Percentiles rank a stretch among this genome's conserved stretches.
These are phyloP conservation scores for Hura crepitans DNA, from an alignment of 441 rosid genomes.

Conservation along the genomic window DNA sequence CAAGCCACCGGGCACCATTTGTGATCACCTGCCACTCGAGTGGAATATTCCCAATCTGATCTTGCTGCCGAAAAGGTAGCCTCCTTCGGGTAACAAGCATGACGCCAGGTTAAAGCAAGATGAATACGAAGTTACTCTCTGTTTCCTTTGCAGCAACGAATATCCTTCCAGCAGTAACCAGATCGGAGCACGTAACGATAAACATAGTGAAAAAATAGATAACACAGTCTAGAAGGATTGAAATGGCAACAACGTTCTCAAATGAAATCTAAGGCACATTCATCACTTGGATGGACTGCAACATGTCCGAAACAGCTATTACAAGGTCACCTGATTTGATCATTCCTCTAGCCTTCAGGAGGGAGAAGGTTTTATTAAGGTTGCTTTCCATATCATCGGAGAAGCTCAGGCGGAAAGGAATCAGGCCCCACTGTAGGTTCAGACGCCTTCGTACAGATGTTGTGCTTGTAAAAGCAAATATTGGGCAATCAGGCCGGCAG, in stretches of 20 bases:
- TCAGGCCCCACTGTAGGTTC: slow-evolving; percentile 95
- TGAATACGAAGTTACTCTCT: not conserved
- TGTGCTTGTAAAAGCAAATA: slow-evolving; percentile 80
- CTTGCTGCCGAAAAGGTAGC: not conserved
- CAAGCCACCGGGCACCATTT: slow-evolving; percentile 9
- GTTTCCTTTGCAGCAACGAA: slow-evolving; percentile 5
- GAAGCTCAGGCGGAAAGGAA: slow-evolving; percentile 90
- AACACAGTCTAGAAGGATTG: slow-evolving; percentile 8
- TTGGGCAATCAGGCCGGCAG: slow-evolving; percentile 95
- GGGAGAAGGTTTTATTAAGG: slow-evolving; percentile 81
- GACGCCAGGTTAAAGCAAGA: not conserved
- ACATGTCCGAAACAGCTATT: slow-evolving; percentile 87
- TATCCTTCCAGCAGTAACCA: slow-evolving; percentile 28
- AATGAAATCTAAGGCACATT: slow-evolving; percentile 51
- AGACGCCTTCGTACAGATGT: slow-evolving; percentile 76
- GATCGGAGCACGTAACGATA: slow-evolving; percentile 12
- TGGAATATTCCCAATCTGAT: not conserved
- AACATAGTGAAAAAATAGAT: slow-evolving; percentile 9
- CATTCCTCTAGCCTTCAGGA: slow-evolving; percentile 95
- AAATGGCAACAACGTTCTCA: not conserved
- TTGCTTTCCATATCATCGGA: slow-evolving; percentile 91
- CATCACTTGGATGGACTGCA: slow-evolving; percentile 95
- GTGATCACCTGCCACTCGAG: slow-evolving; percentile 9
- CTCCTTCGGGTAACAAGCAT: not conserved
- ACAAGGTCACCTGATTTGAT: slow-evolving; percentile 95